Conservation (phyloP, 2,329 filamentous ascomycete genomes). For the Huntiella bhutanensis region DNA sequence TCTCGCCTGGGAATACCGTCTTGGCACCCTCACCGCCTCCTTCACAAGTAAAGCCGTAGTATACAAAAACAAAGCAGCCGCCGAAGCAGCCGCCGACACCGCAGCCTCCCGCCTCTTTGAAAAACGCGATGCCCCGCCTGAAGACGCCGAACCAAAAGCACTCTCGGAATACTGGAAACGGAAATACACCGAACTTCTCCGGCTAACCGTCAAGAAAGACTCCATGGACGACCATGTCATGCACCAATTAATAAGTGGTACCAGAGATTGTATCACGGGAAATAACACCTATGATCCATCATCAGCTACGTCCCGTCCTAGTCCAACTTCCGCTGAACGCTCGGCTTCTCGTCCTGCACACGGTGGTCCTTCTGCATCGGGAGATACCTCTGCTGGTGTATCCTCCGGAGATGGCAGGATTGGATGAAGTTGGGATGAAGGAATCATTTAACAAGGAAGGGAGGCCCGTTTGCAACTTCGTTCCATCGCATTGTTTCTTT, state of each 20-base stretch:
- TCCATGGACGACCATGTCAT: slow-evolving; percentile 2
- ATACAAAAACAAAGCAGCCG: not conserved
- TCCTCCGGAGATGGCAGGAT: too few relatives aligned
- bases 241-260: not conserved
- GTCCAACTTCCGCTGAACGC: too few relatives aligned
- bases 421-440: too few relatives aligned
- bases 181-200: slow-evolving; percentile 9
- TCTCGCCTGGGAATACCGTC: slow-evolving; percentile 10
- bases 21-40: slow-evolving; percentile 3
- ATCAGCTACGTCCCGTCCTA: too few relatives aligned
- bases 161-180: slow-evolving; percentile 7
- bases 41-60: slow-evolving; percentile 8
- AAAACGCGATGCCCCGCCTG: slow-evolving; percentile 3
- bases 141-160: not conserved
- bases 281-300: not conserved
- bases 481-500: too few relatives aligned
- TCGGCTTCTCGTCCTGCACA: too few relatives aligned
- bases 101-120: slow-evolving; percentile 3
- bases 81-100: not conserved
- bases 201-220: slow-evolving; percentile 1
- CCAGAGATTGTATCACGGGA: not conserved
- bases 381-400: too few relatives aligned
- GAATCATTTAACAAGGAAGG: too few relatives aligned
- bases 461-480: too few relatives aligned
- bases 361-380: too few relatives aligned